Evolutionary conservation across 1,284 basidiomycete species (phyloP).

Genomic region (Ustilago vetiveriae): DNA sequence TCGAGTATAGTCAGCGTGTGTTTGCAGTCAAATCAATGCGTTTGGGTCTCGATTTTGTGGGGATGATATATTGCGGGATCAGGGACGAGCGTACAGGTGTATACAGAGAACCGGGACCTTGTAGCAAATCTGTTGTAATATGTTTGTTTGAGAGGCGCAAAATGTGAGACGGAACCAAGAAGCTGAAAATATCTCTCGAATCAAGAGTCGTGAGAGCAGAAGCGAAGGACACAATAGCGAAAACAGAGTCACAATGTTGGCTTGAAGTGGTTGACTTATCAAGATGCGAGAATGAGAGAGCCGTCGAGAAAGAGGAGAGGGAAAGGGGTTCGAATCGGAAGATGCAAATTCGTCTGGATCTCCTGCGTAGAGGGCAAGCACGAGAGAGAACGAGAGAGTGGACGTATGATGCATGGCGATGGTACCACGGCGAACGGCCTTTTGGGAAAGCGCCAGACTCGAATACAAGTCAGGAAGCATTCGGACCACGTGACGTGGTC

Average conservation of each 20-base stretch:
- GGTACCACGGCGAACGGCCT: background rate
- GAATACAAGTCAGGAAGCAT: background rate
- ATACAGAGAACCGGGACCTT: slow-evolving; percentile 20
- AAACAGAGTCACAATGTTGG: background rate
- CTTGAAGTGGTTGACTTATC: background rate
- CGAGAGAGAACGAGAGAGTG: background rate
- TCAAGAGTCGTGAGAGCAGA: no score
- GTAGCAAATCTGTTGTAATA: slow-evolving; percentile 11
- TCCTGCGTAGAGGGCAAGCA: background rate
- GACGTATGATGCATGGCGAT: slow-evolving; percentile 2
- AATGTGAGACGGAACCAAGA: background rate
- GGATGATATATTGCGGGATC: slow-evolving; percentile 26
- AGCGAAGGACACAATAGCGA: background rate
- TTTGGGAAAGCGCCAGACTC: slow-evolving; percentile 1
- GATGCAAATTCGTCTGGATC: background rate
- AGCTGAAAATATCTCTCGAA: background rate
- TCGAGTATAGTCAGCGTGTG: no score
- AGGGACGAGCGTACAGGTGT: slow-evolving; percentile 19
- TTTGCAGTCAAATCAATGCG: no score
- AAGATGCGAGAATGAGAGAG: background rate
- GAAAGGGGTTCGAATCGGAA: background rate
- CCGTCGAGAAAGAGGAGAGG: background rate
- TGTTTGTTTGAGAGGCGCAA: slow-evolving; percentile 2
- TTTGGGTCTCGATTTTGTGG: no score
- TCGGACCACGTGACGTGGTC: no score